Percentiles rank a stretch among this genome's conserved stretches.
phyloP scores from a whole-genome alignment of 192 early-diverging fungal species.

The Kappamyces sp. region DNA sequence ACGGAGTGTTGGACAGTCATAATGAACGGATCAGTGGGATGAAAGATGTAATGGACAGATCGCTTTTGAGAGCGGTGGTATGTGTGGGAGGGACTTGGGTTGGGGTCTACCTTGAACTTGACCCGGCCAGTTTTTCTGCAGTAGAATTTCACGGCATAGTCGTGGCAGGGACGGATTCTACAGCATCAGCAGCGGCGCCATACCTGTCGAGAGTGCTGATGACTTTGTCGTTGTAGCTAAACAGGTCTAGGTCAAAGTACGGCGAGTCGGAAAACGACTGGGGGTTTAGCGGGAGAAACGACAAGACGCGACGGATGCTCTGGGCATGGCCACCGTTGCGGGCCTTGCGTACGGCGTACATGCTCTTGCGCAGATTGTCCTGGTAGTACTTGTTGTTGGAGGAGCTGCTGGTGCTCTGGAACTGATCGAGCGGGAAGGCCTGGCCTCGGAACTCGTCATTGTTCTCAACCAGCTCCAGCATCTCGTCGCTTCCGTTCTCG shows the following conservation, averaged over 20 bases:
- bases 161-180: slow-evolving; percentile 45
- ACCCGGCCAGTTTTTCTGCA: slow-evolving; percentile 45
- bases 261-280: slow-evolving; percentile 61
- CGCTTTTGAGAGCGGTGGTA: not conserved
- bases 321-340: slow-evolving; percentile 66
- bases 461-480: slow-evolving; percentile 48
- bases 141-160: slow-evolving; percentile 62
- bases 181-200: not conserved
- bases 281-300: slow-evolving; percentile 52
- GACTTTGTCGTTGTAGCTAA: slow-evolving; percentile 61
- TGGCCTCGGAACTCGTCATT: slow-evolving; percentile 38
- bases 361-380: slow-evolving; percentile 46
- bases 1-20: slow-evolving; percentile 43
- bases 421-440: slow-evolving; percentile 32
- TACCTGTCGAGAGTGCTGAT: slow-evolving; percentile 61
- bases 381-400: slow-evolving; percentile 53
- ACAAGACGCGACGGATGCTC: slow-evolving; percentile 55
- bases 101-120: slow-evolving; percentile 55
- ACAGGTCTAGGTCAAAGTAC: slow-evolving; percentile 59
- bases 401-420: slow-evolving; percentile 32
- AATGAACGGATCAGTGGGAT: slow-evolving; percentile 64
- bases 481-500: slow-evolving; percentile 60
- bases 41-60: slow-evolving; percentile 46
- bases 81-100: slow-evolving; percentile 12
- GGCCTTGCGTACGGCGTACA: slow-evolving; percentile 56